Conservation (phyloP, 257 asterid genomes). For the Euphrasia confusa region DNA sequence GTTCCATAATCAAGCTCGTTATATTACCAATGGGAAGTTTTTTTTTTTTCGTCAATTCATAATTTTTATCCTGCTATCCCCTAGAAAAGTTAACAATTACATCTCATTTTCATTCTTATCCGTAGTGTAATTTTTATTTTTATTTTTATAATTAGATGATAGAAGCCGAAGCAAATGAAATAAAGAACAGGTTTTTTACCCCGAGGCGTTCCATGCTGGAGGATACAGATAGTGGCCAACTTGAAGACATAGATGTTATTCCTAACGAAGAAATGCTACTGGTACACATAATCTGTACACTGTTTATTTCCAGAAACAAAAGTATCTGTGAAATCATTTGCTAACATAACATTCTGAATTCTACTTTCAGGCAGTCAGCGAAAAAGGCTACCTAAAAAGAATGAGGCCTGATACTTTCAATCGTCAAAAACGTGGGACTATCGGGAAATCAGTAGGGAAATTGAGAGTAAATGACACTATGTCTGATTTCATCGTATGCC, state of each 20-base stretch:
- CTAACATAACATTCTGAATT: constrained; percentile 21
- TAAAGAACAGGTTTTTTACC: constrained; percentile 75
- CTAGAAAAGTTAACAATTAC: constrained; percentile 14
- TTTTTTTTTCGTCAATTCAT: constrained; percentile 11
- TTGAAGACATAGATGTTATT: constrained; percentile 89
- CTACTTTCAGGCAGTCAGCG: constrained; percentile 80
- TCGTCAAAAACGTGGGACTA: constrained; percentile 88
- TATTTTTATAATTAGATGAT: constrained; percentile 44
- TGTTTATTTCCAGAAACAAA: constrained; percentile 17
- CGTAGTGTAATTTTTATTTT: constrained; percentile 9
- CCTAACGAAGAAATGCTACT: constrained; percentile 93
- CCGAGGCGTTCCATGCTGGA: constrained; percentile 89
- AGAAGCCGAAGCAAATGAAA: constrained; percentile 81
- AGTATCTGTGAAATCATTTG: constrained; percentile 11
- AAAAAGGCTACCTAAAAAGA: constrained; percentile 93
- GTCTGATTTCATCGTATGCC: constrained; percentile 97
- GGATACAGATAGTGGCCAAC: constrained; percentile 71
- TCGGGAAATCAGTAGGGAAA: constrained; percentile 97
- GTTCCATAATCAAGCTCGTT: constrained; percentile 12
- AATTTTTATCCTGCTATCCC: not conserved
- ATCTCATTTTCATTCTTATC: constrained; percentile 13
- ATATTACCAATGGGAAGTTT: constrained; percentile 10
- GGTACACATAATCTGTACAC: constrained; percentile 39
- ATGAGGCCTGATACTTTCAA: constrained; percentile 95
- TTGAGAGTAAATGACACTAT: constrained; percentile 81